Evolutionary conservation across 140 eudicot species (phyloP), one percentile per base, ranked within the genome.

Genomic region (Bidens hawaiensis): DNA sequence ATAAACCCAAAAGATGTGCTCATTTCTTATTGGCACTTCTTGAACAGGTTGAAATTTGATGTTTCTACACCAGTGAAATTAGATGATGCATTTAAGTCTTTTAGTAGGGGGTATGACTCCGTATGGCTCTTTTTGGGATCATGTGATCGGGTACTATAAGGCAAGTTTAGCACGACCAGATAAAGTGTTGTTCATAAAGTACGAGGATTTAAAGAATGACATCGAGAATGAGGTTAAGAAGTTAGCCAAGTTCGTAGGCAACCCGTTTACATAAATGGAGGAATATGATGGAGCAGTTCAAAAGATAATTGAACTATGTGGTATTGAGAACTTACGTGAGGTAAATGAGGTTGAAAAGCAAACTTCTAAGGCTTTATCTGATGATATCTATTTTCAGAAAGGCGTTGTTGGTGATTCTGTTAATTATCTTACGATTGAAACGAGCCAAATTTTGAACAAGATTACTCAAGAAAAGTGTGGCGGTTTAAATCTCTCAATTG

Each of bases 81-180:
- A 0, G 64, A 72, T 12, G 81, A 73, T 14, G 72, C 60, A 3
- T 67, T 79, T 45, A 81, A 83, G 21, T 12, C 15, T 65, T 83
- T 79, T 55, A 72, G 85, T 46, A 51, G 22, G 6, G n/a, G 89
- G 89, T 7, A 62, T 72, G 16, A 64, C 54, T 52, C 27, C 60
- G 0, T 65, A 27, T 56, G 91, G 91, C 6, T 76, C 91, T 1
- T 74, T 57, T 21, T 83, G 90, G 86, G 79, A 79, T 24, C 90
- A 80, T 47, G 72, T 74, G 13, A 51, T 70, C 4, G 82, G 57
- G 12, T 74, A 73, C 23, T 52, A 52, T 6, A 52, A 5, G 60
- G 60, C 38, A 25, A 52, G 60, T 25, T 25, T 52, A 14, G 60
- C 24, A 24, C 36, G 38, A 4, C 60, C 38, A 0, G 12, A 6